Evolutionary conservation across 495 filamentous ascomycete genomes (phyloP), one percentile per base, ranked within the genome.

Genomic region (Chaetomidium leptoderma): DNA sequence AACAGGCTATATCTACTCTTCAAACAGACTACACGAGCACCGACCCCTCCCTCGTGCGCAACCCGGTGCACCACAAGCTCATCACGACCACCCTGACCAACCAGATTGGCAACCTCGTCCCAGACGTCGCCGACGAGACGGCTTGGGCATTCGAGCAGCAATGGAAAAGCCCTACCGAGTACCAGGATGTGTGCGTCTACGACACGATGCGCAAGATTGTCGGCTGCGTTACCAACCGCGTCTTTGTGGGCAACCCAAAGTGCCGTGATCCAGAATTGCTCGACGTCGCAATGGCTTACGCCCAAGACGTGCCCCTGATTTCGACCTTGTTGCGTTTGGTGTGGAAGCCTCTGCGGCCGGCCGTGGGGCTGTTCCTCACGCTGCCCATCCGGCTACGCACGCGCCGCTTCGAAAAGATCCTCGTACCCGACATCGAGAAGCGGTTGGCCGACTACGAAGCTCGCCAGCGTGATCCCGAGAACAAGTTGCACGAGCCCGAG

Each of bases 61-160:
- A 70, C 46, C 65, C 70, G n/a, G 27, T 74, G 11, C 70, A 73
- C 53, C 58, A 70, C 17, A 64, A 61, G 16, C 54, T 73, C 30
- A 69, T 78, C 37, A 60, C 63, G 9, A 68, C 63, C 14, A 63
- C 66, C 8, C 61, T 79, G 30, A 79, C 74, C n/a, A 66, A 66
- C 14, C 61, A 73, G 45, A 69, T 75, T 8, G 71, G 71, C 45
- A 68, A 68, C 37, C 60, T 77, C 16, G 67, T 76, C 16, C 66
- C 67, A 7, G 72, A 66, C 17, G 66, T 80, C 3, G 63, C 70
- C 10, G 78, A 81, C 1, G 78, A 82, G 67, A 65, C 68, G 7
- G 59, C 51, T 6, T 61, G 50, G 21, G 67, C 39, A 11, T 62
- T 78, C 10, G 67, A 70, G 9, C 14, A 66, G 14, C 44, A 63